These are phyloP conservation scores for Trichosporon ovoides DNA, from an alignment of 1,284 basidiomycete species.

Conservation along the genomic window DNA sequence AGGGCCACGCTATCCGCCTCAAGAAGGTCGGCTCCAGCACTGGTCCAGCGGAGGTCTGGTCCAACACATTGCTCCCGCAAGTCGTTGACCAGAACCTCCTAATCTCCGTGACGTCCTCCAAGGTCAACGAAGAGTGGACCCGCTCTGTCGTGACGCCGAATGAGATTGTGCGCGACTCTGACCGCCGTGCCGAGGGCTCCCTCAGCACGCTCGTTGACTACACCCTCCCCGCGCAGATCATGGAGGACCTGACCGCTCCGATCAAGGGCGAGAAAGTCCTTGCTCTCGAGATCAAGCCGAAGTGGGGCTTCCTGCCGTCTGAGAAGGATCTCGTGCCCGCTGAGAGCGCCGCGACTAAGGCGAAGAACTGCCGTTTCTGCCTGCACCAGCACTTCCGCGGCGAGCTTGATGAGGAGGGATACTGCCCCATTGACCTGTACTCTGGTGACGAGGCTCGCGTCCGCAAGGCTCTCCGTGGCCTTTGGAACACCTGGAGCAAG, in stretches of 20 bases:
- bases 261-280: conserved; percentile 40
- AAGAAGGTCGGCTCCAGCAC: conserved; percentile 7
- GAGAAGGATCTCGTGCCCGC: conserved; percentile 56
- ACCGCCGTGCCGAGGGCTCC: conserved; percentile 55
- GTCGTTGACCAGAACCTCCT: conserved; percentile 60
- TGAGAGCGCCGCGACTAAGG: conserved; percentile 59
- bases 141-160: conserved; percentile 53
- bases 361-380: conserved; percentile 72
- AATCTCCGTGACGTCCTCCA: conserved; percentile 55
- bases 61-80: conserved; percentile 28
- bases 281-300: conserved; percentile 89
- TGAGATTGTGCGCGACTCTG: conserved; percentile 56
- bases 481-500: conserved; percentile 68
- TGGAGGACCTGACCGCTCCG: conserved; percentile 59
- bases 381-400: conserved; percentile 66
- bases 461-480: conserved; percentile 57
- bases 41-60: conserved; percentile 21
- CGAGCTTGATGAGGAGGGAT: conserved; percentile 41
- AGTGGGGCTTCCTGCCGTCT: conserved; percentile 84
- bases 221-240: conserved; percentile 58
- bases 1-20: conserved; percentile 61
- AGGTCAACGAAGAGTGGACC: conserved; percentile 62
- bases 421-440: conserved; percentile 83
- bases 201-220: conserved; percentile 51
- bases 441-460: conserved; percentile 61